Evolutionary conservation across 2,329 filamentous ascomycete species (phyloP), one percentile per base, ranked within the genome.

Genomic region (Fusarium sp.): DNA sequence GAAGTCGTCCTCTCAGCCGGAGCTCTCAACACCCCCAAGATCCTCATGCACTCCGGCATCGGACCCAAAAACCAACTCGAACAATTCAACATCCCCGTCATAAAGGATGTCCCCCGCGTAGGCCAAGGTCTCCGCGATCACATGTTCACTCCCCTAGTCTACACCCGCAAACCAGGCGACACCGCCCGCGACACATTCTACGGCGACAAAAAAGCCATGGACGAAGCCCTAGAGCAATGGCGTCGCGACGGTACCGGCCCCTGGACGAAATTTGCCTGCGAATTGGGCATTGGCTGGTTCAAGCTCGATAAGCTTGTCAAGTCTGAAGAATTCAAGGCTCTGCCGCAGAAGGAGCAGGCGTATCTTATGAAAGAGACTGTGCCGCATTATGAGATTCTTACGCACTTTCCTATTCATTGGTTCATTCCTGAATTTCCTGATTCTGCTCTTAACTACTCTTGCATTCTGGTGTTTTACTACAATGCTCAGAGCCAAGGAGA

Each of bases 371-470:
- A 81, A 25, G 81, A 84, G 18, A 88, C 86, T 1, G 83, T 91
- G 4, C 90, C 90, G 1, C 84, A 87, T 52, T 90, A 84, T 70
- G 90, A 92, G 71, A 76, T 91, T 20, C 61, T 85, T 13, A 84
- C 82, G 4, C 84, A 87, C 63, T 81, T 85, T 62, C 83, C 83
- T 1, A 70, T 84, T 7, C 85, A 86, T 68, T 82, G 76, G 75
- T 79, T 82, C 58, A 61, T 83, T 1, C 86, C 86, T 0, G 75
- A 79, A 3, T 81, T 85, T 39, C 76, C 81, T 0, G 56, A 75
- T 7, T 72, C 76, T 3, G 75, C 78, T 8, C 80, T 84, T 20
- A 82, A 82, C 79, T 86, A 86, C 72, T 77, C 81, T 2, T 83
- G 80, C 35, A 66, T 87, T 7, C 65, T 83, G 0, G 81, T 85